Evolutionary conservation across 495 filamentous ascomycete genomes (phyloP).

Genomic region (Tuber borchii): DNA sequence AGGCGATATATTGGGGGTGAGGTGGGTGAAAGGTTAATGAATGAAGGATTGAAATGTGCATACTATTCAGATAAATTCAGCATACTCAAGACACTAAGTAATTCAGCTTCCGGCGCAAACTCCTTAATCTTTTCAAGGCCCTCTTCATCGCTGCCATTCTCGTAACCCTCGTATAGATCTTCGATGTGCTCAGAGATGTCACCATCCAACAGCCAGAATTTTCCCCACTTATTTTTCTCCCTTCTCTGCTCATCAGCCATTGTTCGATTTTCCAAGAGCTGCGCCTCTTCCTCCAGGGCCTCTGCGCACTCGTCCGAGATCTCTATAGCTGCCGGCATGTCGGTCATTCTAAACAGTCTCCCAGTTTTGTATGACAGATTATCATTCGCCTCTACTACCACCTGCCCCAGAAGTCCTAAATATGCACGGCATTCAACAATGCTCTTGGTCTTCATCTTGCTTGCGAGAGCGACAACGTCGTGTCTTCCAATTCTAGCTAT

Average conservation of each 20-base stretch:
- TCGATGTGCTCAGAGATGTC: conserved; percentile 46
- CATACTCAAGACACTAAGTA: conserved; percentile 58
- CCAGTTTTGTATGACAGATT: conserved; percentile 3
- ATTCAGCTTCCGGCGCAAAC: conserved; percentile 48
- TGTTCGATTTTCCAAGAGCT: conserved; percentile 54
- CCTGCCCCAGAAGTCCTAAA: conserved; percentile 54
- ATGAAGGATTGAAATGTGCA: conserved; percentile 12
- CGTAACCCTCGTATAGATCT: conserved; percentile 31
- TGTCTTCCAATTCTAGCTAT: conserved; percentile 58
- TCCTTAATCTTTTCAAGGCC: conserved; percentile 37
- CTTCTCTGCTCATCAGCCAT: conserved; percentile 51
- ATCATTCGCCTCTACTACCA: conserved; percentile 39
- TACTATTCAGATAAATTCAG: conserved; percentile 53
- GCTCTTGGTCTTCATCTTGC: conserved; percentile 62
- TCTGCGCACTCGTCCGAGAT: conserved; percentile 58
- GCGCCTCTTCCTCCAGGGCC: conserved; percentile 62
- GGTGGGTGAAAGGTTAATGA: conserved; percentile 8
- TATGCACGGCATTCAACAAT: conserved; percentile 67
- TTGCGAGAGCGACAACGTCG: conserved; percentile 55
- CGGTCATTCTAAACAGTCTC: conserved; percentile 21
- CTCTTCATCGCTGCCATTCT: neutral
- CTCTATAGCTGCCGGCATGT: conserved; percentile 68
- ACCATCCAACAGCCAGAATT: conserved; percentile 53
- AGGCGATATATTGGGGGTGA: neutral
- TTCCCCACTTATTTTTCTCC: conserved; percentile 50